Evolutionary conservation across 1,284 basidiomycete species (phyloP), one percentile per base, ranked within the genome.

Genomic region (Rhodotorula sp.): DNA sequence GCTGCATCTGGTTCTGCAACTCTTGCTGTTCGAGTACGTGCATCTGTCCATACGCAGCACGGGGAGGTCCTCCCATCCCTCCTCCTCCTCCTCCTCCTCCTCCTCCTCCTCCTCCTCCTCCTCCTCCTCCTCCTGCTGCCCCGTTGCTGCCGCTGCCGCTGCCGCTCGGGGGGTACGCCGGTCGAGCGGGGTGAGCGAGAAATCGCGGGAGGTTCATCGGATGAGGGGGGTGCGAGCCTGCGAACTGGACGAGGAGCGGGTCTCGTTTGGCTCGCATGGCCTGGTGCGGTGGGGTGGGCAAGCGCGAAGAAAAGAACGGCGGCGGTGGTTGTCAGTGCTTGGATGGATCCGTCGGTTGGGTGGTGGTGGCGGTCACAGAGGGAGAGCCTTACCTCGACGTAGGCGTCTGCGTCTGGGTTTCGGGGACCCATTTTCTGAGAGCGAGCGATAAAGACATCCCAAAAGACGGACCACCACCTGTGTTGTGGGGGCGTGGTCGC

Each of bases 391-490:
- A 80, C 81, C 63, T 82, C 81, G 61, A 77, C 77, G 70, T 80
- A 82, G 6, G 74, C 75, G 26, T 75, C 76, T 1, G 80, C 79
- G 59, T 79, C 79, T 17, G 78, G 77, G 20, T 80, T 78, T 2
- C 79, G 80, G 57, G 78, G 77, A 4, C 76, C 78, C 2, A 79
- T 79, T 62, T 81, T 82, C 22, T 76, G 75, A 4, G 72, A 74
- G 0, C 80, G 79, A 14, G 79, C 79, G 26, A 78, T 80, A 58
- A 82, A 81, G 3, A 81, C 77, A 49, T 83, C 82, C 80, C 81
- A 82, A 62, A 82, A 83, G 14, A 80, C 78, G 26, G 77, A 73
- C 82, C 82, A 83, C 77, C 81, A 80, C 64, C 81, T 82, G 62
- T 30, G 29, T 6, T 33, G 48, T 3, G 0, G 26, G 0, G 26